These are phyloP conservation scores for Cystoisospora suis DNA, from an alignment of 169 alveolate species.

Conservation along the genomic window DNA sequence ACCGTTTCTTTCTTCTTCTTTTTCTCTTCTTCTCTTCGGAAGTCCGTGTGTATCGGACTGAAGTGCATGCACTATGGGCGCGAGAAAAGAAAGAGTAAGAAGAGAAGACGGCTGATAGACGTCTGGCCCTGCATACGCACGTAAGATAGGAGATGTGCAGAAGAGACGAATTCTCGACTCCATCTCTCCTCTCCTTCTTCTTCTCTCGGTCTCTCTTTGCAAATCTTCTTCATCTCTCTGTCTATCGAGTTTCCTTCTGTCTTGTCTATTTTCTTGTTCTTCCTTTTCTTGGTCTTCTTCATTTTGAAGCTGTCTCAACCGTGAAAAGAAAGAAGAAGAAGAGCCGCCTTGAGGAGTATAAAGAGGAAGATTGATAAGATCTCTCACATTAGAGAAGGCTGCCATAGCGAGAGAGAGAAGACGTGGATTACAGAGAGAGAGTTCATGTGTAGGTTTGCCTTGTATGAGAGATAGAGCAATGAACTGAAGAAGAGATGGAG, in stretches of 20 bases:
- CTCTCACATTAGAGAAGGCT: neutral
- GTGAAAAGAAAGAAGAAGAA: too few relatives aligned
- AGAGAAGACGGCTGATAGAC: neutral
- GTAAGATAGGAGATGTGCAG: conserved; percentile 21
- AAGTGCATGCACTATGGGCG: conserved; percentile 3
- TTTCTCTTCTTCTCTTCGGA: neutral
- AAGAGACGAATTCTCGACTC: neutral
- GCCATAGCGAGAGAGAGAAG: neutral
- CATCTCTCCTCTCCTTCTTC: neutral
- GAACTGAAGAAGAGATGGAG: neutral
- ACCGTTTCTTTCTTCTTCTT: neutral
- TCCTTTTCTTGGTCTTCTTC: too few relatives aligned
- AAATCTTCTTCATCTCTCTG: neutral
- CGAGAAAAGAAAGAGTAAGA: neutral
- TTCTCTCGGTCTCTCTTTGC: neutral
- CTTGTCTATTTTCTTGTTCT: neutral
- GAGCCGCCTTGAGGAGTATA: neutral
- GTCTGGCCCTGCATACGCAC: neutral
- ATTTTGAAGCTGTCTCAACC: too few relatives aligned
- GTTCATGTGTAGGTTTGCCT: neutral
- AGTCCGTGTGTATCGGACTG: neutral
- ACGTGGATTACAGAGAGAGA: neutral
- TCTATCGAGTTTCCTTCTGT: neutral
- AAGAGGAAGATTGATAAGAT: neutral
- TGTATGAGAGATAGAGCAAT: neutral